These are phyloP conservation scores for Dimargaris xerosporica DNA, from an alignment of 192 early-diverging fungal species.

Conservation along the genomic window DNA sequence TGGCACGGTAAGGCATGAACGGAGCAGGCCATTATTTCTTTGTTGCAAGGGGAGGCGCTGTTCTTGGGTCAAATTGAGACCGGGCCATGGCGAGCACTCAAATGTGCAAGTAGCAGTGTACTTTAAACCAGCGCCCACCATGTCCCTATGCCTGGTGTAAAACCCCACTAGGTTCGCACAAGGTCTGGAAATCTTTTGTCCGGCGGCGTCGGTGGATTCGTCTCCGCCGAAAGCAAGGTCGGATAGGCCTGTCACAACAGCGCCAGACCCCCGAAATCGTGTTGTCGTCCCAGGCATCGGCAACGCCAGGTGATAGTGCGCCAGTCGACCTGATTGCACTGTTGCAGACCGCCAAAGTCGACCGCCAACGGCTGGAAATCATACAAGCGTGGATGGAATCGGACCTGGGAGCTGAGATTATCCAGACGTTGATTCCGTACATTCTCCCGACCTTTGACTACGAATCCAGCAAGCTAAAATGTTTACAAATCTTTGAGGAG, in stretches of 20 bases:
- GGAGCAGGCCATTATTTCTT: no score
- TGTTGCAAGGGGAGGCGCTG: no score
- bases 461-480: constrained; percentile 6
- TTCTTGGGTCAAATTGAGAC: no score
- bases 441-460: constrained; percentile 7
- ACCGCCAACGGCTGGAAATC: constrained; percentile 11
- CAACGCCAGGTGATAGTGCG: background rate
- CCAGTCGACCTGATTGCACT: background rate
- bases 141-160: no score
- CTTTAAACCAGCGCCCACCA: no score
- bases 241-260: background rate
- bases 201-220: constrained; percentile 11
- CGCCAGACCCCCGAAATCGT: background rate
- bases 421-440: background rate
- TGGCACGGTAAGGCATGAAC: constrained; percentile 7
- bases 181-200: constrained; percentile 11
- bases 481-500: background rate
- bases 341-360: constrained; percentile 1
- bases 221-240: constrained; percentile 6
- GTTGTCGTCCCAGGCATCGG: background rate
- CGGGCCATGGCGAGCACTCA: no score
- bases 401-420: background rate
- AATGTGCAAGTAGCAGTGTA: no score
- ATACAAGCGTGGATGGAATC: constrained; percentile 3
- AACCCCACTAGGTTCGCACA: background rate